phyloP scores from a whole-genome alignment of 805 yeast genomes.

The Myxozyma neglecta region DNA sequence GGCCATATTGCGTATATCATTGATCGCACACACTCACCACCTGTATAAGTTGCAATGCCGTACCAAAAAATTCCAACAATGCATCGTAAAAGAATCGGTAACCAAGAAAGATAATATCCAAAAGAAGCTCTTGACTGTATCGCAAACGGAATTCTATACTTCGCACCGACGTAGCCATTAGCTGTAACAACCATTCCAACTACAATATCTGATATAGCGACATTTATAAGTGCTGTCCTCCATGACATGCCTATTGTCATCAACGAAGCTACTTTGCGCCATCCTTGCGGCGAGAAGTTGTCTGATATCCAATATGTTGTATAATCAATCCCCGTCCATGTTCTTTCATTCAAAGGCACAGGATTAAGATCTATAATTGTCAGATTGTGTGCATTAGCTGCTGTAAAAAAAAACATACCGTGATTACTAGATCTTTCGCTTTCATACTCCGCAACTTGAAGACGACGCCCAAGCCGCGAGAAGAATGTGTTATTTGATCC shows the following conservation, averaged over 20 bases:
- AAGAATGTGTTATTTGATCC: background rate
- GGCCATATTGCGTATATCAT: slow-evolving; percentile 55
- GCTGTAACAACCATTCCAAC: slow-evolving; percentile 67
- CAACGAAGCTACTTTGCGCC: slow-evolving; percentile 24
- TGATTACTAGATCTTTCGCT: slow-evolving; percentile 15
- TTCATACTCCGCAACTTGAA: slow-evolving; percentile 1
- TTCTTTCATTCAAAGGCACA: slow-evolving; percentile 36
- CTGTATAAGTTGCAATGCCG: slow-evolving; percentile 80
- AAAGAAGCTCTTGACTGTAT: slow-evolving; percentile 74
- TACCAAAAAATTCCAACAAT: slow-evolving; percentile 88
- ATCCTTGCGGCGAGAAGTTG: slow-evolving; percentile 20
- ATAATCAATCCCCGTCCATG: slow-evolving; percentile 49
- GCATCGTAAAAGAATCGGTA: slow-evolving; percentile 67
- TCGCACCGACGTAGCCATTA: slow-evolving; percentile 76
- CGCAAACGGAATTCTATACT: slow-evolving; percentile 61
- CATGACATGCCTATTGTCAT: slow-evolving; percentile 24
- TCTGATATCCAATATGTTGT: slow-evolving; percentile 31
- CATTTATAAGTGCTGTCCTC: slow-evolving; percentile 12
- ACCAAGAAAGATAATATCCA: slow-evolving; percentile 90
- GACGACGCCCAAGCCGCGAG: background rate
- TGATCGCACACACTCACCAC: slow-evolving; percentile 71
- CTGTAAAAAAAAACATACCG: slow-evolving; percentile 2
- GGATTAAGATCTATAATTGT: slow-evolving; percentile 27
- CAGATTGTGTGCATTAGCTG: background rate
- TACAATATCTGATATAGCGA: slow-evolving; percentile 38